A percentile compares a stretch with the other conserved stretches of the same genome.
These are phyloP conservation scores for Pseudozyma sp. DNA, from an alignment of 1,284 basidiomycete species.

Conservation along the genomic window DNA sequence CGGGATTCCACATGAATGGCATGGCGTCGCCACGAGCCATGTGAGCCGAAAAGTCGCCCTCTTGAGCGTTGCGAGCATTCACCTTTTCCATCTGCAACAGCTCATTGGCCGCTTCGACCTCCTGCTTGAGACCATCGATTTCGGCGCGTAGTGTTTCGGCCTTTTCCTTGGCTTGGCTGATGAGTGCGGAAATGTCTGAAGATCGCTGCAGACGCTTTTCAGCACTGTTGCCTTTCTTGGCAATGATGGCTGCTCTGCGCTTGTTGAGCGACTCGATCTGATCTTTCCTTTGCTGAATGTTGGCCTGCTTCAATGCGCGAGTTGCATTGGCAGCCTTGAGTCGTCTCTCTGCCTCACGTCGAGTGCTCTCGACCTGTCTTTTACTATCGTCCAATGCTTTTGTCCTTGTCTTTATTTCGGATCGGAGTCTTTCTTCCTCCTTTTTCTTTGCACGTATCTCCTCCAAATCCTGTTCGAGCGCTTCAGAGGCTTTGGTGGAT, in stretches of 20 bases:
- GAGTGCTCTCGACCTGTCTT: conserved; percentile 81
- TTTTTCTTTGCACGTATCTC: conserved; percentile 81
- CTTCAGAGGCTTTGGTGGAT: conserved; percentile 72
- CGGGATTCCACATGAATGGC: conserved; percentile 16
- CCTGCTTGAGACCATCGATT: conserved; percentile 14
- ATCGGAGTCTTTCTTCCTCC: conserved; percentile 81
- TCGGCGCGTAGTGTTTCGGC: conserved; percentile 21
- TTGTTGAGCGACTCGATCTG: conserved; percentile 77
- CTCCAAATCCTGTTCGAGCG: conserved; percentile 80
- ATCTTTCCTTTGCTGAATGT: conserved; percentile 73
- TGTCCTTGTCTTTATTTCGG: conserved; percentile 82
- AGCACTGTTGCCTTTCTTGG: conserved; percentile 50
- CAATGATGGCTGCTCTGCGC: conserved; percentile 70
- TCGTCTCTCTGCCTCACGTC: conserved; percentile 87
- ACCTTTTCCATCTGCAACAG: conserved; percentile 34
- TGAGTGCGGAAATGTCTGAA: conserved; percentile 22
- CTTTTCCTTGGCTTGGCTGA: conserved; percentile 22
- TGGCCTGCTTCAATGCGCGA: conserved; percentile 68
- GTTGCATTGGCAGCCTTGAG: conserved; percentile 78
- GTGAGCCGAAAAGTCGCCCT: conserved; percentile 15
- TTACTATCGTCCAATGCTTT: conserved; percentile 88
- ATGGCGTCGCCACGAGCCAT: conserved; percentile 9
- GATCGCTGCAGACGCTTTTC: conserved; percentile 38
- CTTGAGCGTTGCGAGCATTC: conserved; percentile 15
- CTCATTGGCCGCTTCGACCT: conserved; percentile 28